These are phyloP conservation scores for Cladosporium sp. DNA, from an alignment of 2,329 filamentous ascomycete genomes.

Conservation along the genomic window DNA sequence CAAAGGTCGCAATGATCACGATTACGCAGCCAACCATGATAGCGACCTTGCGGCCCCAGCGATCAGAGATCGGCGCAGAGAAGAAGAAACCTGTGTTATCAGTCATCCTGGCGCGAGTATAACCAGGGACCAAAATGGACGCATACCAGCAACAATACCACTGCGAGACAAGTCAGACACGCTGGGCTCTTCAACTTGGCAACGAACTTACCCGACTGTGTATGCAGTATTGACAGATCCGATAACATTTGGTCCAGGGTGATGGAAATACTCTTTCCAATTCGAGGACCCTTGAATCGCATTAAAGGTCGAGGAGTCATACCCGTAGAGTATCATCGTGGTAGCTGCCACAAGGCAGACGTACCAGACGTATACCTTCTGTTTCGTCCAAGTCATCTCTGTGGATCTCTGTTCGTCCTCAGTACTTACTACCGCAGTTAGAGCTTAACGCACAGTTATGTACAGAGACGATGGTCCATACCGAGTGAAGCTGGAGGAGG, in stretches of 20 bases:
- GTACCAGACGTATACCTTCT: constrained; percentile 9
- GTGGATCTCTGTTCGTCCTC: neutral
- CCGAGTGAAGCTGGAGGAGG: neutral
- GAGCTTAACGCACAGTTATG: neutral
- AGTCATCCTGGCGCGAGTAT: neutral
- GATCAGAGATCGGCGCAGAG: constrained; percentile 34
- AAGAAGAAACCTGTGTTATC: constrained; percentile 25
- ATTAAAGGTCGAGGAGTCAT: constrained; percentile 9
- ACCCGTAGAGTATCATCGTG: constrained; percentile 7
- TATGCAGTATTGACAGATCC: constrained; percentile 12
- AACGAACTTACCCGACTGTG: neutral
- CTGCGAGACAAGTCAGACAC: neutral
- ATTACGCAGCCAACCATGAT: constrained; percentile 45
- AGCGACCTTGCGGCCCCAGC: constrained; percentile 42
- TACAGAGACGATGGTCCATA: neutral
- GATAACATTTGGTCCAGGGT: constrained; percentile 1
- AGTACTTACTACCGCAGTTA: neutral
- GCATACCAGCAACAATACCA: constrained; percentile 10
- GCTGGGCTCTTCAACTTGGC: neutral
- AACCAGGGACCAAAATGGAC: neutral
- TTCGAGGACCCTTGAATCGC: constrained; percentile 7
- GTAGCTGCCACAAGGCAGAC: constrained; percentile 9
- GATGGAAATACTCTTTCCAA: constrained; percentile 12
- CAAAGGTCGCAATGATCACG: constrained; percentile 40
- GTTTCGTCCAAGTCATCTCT: constrained; percentile 24